Evolutionary conservation across 371 early-diverging fungal genomes (phyloP).

Genomic region (Mortierella sp.): DNA sequence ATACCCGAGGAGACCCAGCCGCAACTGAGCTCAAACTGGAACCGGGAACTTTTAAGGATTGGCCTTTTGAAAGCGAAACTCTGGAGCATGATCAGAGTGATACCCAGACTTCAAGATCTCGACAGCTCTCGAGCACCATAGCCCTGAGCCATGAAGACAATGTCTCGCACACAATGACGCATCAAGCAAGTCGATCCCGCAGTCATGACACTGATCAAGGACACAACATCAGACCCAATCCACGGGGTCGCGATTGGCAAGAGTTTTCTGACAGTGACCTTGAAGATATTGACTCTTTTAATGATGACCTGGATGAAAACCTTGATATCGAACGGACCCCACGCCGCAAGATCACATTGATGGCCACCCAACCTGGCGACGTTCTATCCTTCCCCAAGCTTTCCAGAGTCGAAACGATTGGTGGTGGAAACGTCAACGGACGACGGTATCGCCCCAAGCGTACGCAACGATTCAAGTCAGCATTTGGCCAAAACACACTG

Average conservation of each 20-base stretch:
- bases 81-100: too few relatives aligned
- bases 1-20: neutral
- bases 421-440: conserved; percentile 7
- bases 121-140: too few relatives aligned
- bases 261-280: neutral
- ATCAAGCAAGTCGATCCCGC: too few relatives aligned
- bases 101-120: too few relatives aligned
- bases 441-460: neutral
- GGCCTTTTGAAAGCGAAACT: too few relatives aligned
- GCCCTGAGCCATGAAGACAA: too few relatives aligned
- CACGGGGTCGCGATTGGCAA: neutral
- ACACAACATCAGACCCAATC: too few relatives aligned
- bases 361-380: conserved; percentile 16
- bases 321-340: neutral
- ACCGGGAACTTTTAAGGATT: too few relatives aligned
- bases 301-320: neutral
- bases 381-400: conserved; percentile 10
- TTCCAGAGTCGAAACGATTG: conserved; percentile 26
- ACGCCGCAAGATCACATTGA: neutral
- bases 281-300: neutral
- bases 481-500: neutral
- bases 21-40: too few relatives aligned
- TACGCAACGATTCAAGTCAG: too few relatives aligned
- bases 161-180: too few relatives aligned
- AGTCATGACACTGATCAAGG: too few relatives aligned